Percentiles rank a stretch among this genome's conserved stretches.
These are phyloP conservation scores for Puccinia polysora DNA, from an alignment of 1,284 basidiomycete species.

Conservation along the genomic window DNA sequence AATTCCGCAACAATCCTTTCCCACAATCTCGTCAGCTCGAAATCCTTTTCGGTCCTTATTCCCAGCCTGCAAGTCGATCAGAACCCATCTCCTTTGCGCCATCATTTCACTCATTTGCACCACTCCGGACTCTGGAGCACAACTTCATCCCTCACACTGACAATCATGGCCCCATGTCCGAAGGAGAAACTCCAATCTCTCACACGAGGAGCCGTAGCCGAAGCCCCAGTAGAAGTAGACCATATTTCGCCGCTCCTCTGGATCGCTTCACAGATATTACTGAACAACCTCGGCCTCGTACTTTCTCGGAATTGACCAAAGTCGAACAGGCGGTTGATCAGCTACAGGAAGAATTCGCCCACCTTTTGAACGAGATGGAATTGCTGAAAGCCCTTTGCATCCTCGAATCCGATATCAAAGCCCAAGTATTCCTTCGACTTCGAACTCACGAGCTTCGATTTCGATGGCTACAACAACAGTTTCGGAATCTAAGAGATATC, in stretches of 20 bases:
- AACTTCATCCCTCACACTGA: not conserved
- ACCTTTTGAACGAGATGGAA: slow-evolving; percentile 16
- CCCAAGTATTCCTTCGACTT: slow-evolving; percentile 20
- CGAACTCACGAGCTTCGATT: slow-evolving; percentile 16
- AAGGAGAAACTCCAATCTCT: slow-evolving; percentile 8
- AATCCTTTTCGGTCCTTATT: slow-evolving; percentile 12
- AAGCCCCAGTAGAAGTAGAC: not conserved
- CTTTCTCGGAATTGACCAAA: slow-evolving; percentile 16
- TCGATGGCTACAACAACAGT: slow-evolving; percentile 17
- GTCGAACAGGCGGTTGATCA: slow-evolving; percentile 21
- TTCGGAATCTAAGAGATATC: slow-evolving; percentile 14
- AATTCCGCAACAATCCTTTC: slow-evolving; percentile 16
- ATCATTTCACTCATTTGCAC: not conserved
- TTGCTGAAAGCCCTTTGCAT: slow-evolving; percentile 10
- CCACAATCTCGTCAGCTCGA: slow-evolving; percentile 20
- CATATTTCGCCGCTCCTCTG: not conserved
- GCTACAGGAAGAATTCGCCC: slow-evolving; percentile 22
- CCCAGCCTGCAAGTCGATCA: not conserved
- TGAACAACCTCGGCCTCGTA: not conserved
- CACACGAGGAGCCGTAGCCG: slow-evolving; percentile 13
- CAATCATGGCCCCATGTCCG: not conserved
- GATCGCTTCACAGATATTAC: not conserved
- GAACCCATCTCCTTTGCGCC: not conserved
- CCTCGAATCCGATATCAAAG: slow-evolving; percentile 20
- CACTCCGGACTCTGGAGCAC: not conserved